Base-by-base conservation (phyloP, 257 asterid species). In the Nicotiana attenuata region DNA sequence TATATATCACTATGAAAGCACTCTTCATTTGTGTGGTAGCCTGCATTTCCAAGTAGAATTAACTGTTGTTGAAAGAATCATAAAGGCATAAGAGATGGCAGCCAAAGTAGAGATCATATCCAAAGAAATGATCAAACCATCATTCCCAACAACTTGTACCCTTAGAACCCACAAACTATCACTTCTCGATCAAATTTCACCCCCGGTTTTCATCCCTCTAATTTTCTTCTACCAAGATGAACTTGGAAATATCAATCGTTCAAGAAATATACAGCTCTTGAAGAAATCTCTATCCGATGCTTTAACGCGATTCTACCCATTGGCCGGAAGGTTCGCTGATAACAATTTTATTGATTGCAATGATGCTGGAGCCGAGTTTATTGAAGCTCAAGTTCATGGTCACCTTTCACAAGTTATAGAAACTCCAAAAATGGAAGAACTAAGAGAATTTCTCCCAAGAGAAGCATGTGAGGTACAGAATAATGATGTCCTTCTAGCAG, bases 71-170 rank as follows among this genome's bases (percentile, higher is more conserved):
- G 55, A 11, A 50, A 65, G 41, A 4, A 14, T 14, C 45, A 29
- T 65, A 65, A 29, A 65, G 6, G 73, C 7, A 15, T 15, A 26
- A 64, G 41, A 61, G 69, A 85, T 68, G 87, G 84, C 17, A 2
- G 55, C 1, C 9, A 81, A 81, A 47, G 47, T 87, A 67, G 84
- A 83, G 66, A 83, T 82, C 73, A 67, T 85, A 35, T 85, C 86
- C 3, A 85, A 35, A 53, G 88, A 87, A 80, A 84, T 78, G 59
- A 82, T 90, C 7, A 86, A 87, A 59, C 91, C 93, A 29, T 85
- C 92, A n/a, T 84, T 85, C 41, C 85, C 82, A 87, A 86, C 93
- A 6, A 85, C 91, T 35, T 73, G 59, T 5, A 81, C 83, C 56
- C 90, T 83, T 35, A 85, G 38, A 79, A 81, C 24, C 26, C 65